phyloP scores from a whole-genome alignment of 441 rosid species.

The Gossypium lobatum region DNA sequence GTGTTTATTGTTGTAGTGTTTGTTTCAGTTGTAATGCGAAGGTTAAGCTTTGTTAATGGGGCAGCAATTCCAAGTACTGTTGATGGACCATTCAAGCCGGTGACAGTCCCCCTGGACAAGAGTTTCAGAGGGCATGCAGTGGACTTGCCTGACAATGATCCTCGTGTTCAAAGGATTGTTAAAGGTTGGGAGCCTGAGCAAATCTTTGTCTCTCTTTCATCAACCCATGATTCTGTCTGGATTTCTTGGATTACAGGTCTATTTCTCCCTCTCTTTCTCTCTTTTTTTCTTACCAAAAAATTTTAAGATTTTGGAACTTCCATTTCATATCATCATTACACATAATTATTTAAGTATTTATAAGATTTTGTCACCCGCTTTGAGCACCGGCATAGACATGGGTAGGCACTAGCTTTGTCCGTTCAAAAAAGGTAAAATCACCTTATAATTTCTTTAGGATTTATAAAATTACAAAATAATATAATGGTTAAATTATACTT shows the following conservation, averaged over 20 bases:
- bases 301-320: no score
- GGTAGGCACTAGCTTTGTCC: no score
- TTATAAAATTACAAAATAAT: no score
- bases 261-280: background rate
- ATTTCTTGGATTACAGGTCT: constrained; percentile 87
- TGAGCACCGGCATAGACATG: no score
- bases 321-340: no score
- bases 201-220: constrained; percentile 67
- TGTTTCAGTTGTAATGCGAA: background rate
- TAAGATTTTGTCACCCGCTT: no score
- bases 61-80: constrained; percentile 44
- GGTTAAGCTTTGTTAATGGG: constrained; percentile 19
- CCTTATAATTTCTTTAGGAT: no score
- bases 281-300: background rate
- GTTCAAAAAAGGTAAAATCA: no score
- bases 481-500: no score
- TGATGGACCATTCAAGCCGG: constrained; percentile 73
- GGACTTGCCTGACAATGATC: constrained; percentile 69
- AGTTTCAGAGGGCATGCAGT: constrained; percentile 43
- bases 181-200: constrained; percentile 66
- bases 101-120: constrained; percentile 54
- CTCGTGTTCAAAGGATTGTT: constrained; percentile 35
- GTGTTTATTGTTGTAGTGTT: background rate
- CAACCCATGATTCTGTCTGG: constrained; percentile 53
- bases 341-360: no score